phyloP scores from a whole-genome alignment of 305 asterid genomes.

The Stenogyne calaminthoides region DNA sequence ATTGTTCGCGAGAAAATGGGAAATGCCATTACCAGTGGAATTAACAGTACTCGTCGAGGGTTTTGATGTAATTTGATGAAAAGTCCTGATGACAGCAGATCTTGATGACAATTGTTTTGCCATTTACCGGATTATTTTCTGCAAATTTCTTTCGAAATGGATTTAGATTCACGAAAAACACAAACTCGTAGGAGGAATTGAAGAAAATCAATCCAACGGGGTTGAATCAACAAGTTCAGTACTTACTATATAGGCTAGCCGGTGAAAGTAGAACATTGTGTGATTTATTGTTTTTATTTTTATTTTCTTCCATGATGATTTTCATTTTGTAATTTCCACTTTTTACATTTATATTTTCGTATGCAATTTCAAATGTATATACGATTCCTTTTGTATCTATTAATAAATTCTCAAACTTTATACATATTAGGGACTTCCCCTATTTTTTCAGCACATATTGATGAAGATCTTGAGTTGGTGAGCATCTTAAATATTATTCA shows the following conservation, averaged over 20 bases:
- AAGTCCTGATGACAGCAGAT: conserved; percentile 40
- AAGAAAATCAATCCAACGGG: conserved; percentile 35
- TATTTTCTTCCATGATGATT: too few species aligned
- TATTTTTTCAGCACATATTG: too few species aligned
- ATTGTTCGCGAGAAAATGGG: conserved; percentile 43
- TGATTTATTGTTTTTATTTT: too few species aligned
- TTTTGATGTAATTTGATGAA: conserved; percentile 53
- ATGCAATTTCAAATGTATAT: too few species aligned
- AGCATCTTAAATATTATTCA: too few species aligned
- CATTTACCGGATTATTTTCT: conserved; percentile 35
- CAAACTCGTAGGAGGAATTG: conserved; percentile 40
- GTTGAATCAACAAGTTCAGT: background rate
- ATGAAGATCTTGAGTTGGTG: too few species aligned
- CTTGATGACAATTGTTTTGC: conserved; percentile 60
- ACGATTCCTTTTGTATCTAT: too few species aligned
- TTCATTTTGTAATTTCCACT: too few species aligned
- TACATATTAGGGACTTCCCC: too few species aligned
- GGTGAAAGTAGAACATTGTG: background rate
- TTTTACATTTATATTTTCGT: too few species aligned
- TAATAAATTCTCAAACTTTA: too few species aligned
- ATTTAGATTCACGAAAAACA: conserved; percentile 42
- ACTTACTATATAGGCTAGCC: background rate
- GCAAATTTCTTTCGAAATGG: background rate
- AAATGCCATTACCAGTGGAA: conserved; percentile 38
- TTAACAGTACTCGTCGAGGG: conserved; percentile 34